Conservation (phyloP, 2,329 filamentous ascomycete genomes). For the Fusarium sp. region DNA sequence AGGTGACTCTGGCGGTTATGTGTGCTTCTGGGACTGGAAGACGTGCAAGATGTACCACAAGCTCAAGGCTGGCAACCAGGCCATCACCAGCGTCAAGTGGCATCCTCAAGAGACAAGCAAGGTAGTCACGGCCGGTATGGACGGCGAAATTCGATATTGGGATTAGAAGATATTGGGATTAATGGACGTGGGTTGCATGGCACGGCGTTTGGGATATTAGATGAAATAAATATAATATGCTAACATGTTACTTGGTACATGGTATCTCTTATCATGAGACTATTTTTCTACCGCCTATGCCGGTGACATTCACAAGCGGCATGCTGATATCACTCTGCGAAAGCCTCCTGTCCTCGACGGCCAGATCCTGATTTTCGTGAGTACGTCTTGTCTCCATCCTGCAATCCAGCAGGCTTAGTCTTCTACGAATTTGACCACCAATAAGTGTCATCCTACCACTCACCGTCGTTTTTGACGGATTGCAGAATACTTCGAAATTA, state of each 20-base stretch:
- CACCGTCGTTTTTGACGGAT: too few relatives aligned
- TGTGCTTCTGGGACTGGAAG: conserved; percentile 99
- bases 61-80: conserved; percentile 83
- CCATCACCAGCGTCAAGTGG: conserved; percentile 91
- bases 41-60: conserved; percentile 99
- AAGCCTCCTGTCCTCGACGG: not conserved
- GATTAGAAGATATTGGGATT: conserved; percentile 66
- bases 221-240: conserved; percentile 17
- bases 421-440: too few relatives aligned
- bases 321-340: conserved; percentile 32
- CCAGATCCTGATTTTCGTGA: not conserved
- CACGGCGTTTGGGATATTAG: conserved; percentile 40
- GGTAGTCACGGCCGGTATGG: conserved; percentile 88
- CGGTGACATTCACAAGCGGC: not conserved
- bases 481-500: not conserved
- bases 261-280: not conserved
- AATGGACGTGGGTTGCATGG: conserved; percentile 35
- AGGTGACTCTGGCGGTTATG: conserved; percentile 87
- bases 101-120: conserved; percentile 98
- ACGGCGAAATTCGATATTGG: conserved; percentile 92
- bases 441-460: too few relatives aligned
- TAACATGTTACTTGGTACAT: conserved; percentile 6
- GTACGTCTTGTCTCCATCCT: too few relatives aligned
- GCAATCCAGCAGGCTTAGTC: too few relatives aligned
- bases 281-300: not conserved